Conservation (phyloP, 1,284 basidiomycete genomes). For the Trametes versicolor region DNA sequence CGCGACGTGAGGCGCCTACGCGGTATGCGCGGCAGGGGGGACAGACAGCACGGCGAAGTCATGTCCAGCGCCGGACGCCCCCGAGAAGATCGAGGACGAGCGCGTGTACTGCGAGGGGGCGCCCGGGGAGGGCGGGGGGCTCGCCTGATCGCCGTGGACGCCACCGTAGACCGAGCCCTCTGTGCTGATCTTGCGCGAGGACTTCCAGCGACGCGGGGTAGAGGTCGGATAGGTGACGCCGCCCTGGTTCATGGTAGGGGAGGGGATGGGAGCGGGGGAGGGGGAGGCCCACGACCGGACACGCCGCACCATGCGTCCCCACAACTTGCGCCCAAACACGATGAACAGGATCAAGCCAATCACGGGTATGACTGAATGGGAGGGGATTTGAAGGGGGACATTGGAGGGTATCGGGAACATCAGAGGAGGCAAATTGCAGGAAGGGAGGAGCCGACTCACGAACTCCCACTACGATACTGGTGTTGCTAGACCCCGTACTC, state of each 20-base stretch:
- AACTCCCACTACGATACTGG: background rate
- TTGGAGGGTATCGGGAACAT: background rate
- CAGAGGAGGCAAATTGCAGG: background rate
- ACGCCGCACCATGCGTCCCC: background rate
- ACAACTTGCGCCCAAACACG: background rate
- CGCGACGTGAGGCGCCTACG: background rate
- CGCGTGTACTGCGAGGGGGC: constrained; percentile 1
- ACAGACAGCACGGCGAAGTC: background rate
- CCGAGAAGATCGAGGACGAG: constrained; percentile 5
- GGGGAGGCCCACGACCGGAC: background rate
- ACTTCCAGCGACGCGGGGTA: background rate
- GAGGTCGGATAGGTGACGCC: constrained; percentile 5
- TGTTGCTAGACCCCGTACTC: background rate
- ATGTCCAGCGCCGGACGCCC: background rate
- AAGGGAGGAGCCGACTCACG: background rate
- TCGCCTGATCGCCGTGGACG: background rate
- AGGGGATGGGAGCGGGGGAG: background rate
- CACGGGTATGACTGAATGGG: background rate
- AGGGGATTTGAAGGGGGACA: background rate
- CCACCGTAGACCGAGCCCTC: background rate
- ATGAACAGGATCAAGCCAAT: background rate
- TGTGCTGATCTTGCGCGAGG: background rate
- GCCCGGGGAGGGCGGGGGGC: background rate
- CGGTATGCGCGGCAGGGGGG: background rate
- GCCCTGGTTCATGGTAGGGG: background rate